Evolutionary conservation across 1,139 yeast genomes (phyloP).

Genomic region (Keqinozyma sinolaborantium): DNA sequence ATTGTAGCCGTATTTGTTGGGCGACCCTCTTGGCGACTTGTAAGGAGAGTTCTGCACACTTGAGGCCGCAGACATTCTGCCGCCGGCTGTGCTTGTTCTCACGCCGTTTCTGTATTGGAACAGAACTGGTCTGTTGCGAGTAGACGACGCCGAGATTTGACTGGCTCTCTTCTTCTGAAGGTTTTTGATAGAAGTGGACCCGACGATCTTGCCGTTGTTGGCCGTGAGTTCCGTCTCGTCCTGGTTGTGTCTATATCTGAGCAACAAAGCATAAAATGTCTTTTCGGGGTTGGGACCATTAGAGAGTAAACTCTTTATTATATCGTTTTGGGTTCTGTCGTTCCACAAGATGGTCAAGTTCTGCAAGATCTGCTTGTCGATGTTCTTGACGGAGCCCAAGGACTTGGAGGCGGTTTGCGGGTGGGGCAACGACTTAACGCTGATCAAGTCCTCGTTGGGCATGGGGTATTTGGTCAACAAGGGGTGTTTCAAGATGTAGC

Average conservation of each 20-base stretch:
- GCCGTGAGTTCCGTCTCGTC: constrained; percentile 17
- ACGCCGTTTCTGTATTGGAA: constrained; percentile 37
- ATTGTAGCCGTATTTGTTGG: constrained; percentile 8
- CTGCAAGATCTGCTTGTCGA: constrained; percentile 62
- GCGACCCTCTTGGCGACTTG: constrained; percentile 21
- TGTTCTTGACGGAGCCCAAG: constrained; percentile 42
- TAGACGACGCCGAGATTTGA: constrained; percentile 50
- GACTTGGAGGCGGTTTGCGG: constrained; percentile 58
- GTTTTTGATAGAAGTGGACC: constrained; percentile 11
- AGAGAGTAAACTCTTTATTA: constrained; percentile 49
- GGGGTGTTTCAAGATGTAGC: constrained; percentile 74
- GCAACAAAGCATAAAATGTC: constrained; percentile 66
- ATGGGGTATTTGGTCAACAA: constrained; percentile 60
- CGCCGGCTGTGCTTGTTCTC: constrained; percentile 22
- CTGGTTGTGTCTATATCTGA: constrained; percentile 52
- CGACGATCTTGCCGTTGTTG: constrained; percentile 1
- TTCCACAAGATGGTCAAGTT: constrained; percentile 75
- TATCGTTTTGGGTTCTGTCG: constrained; percentile 58
- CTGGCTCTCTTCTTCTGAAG: constrained; percentile 43
- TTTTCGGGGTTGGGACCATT: constrained; percentile 68
- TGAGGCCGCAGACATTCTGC: constrained; percentile 28
- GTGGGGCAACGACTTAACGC: constrained; percentile 56
- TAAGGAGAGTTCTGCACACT: constrained; percentile 32
- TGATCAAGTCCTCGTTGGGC: constrained; percentile 47
- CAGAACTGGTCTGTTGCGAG: constrained; percentile 55